Evolutionary conservation across 306 rosid species (phyloP), one percentile per base, ranked within the genome.

Genomic region (Citrullus amarus): DNA sequence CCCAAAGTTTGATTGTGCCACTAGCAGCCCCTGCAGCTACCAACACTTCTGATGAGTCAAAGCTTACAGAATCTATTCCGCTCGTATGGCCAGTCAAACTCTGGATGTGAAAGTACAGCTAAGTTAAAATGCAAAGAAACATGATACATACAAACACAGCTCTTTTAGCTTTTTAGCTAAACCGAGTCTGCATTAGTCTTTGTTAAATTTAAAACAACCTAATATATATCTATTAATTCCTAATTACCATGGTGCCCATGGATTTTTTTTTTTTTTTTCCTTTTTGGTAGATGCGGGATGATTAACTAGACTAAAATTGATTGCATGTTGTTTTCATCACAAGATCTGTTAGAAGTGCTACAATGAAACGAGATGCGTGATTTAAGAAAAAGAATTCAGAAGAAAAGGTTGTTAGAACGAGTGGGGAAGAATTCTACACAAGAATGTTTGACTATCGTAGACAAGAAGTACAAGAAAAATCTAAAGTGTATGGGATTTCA

Each of bases 21-120:
- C 96, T 95, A 20, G 99, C 99, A 80, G 99, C 97, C 78, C 99
- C 99, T 54, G 97, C 99, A 60, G 99, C 99, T 59, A 95, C 97
- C 84, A 95, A 85, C 76, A 95, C 97, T 88, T 95, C 99, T 56
- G 91, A 92, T 71, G 97, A 91, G 86, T 95, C 99, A 88, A 95
- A 95, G 89, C 91, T 84, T 70, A 92, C 97, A 43, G 99, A 95
- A 88, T 95, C 99, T 79, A 95, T 92, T 83, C 99, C 99, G 80
- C 99, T 96, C 59, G 97, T 87, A 89, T 92, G 99, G 80, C 99
- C 99, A 41, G 98, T 91, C 82, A 96, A 82, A 85, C 99, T 96
- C 98, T 96, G 93, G 86, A 77, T 54, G 78, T 80, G 75, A 82
- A 75, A 83, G 84, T 67, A 84, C 78, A 41, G 20, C 34, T 48